Conservation (phyloP, 192 early-diverging fungal genomes). For the Coemansia guatemalensis region DNA sequence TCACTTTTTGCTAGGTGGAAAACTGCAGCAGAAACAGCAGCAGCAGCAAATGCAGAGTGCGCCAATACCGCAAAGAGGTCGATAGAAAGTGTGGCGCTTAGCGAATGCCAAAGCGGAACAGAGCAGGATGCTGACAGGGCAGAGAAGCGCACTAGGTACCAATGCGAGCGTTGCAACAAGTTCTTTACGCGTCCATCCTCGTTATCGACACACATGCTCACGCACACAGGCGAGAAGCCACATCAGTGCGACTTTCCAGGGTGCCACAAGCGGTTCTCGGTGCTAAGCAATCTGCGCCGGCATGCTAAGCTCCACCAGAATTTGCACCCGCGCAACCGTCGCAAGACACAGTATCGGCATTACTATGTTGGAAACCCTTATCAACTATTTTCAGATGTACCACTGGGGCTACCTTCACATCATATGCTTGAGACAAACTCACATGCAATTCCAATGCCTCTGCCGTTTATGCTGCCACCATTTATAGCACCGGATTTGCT, state of each 20-base stretch:
- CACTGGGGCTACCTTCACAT: constrained; percentile 2
- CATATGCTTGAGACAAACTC: background rate
- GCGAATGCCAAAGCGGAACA: background rate
- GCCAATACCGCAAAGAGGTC: too few species aligned
- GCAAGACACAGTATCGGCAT: constrained; percentile 4
- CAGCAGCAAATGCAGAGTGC: too few species aligned
- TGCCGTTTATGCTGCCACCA: background rate
- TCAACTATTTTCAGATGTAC: constrained; percentile 1
- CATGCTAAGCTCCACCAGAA: constrained; percentile 51
- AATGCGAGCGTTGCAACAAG: constrained; percentile 63
- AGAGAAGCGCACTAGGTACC: constrained; percentile 50
- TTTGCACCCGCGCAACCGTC: constrained; percentile 3
- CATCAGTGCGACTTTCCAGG: constrained; percentile 58
- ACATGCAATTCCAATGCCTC: background rate
- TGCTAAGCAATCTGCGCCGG: constrained; percentile 74
- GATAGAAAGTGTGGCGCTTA: too few species aligned
- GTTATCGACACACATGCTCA: constrained; percentile 65
- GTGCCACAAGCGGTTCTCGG: constrained; percentile 69
- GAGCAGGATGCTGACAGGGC: background rate
- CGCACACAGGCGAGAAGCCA: constrained; percentile 78
- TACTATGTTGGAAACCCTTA: constrained; percentile 1
- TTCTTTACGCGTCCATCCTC: constrained; percentile 70
- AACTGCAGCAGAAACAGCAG: too few species aligned
- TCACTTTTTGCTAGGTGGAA: too few species aligned
- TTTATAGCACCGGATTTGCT: background rate